Base-by-base conservation (phyloP, 2,329 filamentous ascomycete species). In the Verticillium nonalfalfae region DNA sequence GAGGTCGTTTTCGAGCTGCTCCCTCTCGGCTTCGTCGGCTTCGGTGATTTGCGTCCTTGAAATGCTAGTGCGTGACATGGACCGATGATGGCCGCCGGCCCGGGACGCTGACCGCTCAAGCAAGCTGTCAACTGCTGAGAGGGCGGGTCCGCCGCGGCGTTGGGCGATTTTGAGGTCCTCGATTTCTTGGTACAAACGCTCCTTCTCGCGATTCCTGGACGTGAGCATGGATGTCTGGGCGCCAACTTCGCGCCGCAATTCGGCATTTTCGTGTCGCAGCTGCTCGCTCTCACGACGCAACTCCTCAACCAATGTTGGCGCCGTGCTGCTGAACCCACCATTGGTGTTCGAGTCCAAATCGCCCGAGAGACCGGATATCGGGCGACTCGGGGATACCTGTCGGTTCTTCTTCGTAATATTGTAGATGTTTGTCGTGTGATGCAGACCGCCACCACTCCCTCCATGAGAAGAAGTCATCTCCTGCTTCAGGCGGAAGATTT, bases 141-240 rank as follows among this genome's bases (percentile, higher is more conserved):
- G 81, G 1, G 83, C 81, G 4, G 79, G 70, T 67, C 83, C 90
- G 35, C 85, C 86, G 65, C 91, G 87, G 60, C 93, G 88, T 66
- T 93, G 89, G 1, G 90, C 87, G 68, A 98, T 86, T 76, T 98
- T 99, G 64, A 99, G 81, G 64, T 97, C 93, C 75, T 99, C 95
- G 65, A 98, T 98, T 73, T 99, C 94, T 71, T 97, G 92, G 73
- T 98, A 96, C 9, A 99, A 81, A 5, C 93, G 87, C 72, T 98
- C 93, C 71, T 97, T 96, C 72, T 99, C 95, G 33, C 93, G 90
- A 70, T 97, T 97, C 31, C 95, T 85, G 39, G 95, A 98, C 1
- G 94, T 97, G 38, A 99, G 83, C 92, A 99, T 98, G 0, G 93
- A 97, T 1, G 93, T 96, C 73, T 99, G 95, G 2, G 95, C 95